These are phyloP conservation scores for California macrophylla DNA, from an alignment of 441 rosid species.

Conservation along the genomic window DNA sequence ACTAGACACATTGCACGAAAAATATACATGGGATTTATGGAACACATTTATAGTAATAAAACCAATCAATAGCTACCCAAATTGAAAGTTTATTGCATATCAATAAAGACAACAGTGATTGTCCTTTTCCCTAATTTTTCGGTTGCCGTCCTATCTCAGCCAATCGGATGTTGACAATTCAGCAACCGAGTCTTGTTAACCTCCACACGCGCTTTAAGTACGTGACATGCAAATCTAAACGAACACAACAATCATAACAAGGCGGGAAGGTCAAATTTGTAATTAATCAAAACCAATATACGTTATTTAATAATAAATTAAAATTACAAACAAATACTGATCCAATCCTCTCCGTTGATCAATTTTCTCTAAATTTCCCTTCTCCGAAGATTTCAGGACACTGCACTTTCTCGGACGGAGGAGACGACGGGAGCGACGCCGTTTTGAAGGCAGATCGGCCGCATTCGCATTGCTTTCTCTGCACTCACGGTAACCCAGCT, in stretches of 20 bases:
- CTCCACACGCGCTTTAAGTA: background rate
- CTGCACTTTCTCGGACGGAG: background rate
- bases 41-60: background rate
- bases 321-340: background rate
- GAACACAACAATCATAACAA: background rate
- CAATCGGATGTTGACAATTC: background rate
- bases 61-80: too few species aligned
- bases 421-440: background rate
- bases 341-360: conserved; percentile 1
- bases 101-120: too few species aligned
- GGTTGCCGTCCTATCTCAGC: background rate
- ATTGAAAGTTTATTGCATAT: too few species aligned
- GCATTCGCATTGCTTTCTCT: background rate
- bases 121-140: background rate
- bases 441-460: background rate
- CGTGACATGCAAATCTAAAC: background rate
- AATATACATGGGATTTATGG: background rate
- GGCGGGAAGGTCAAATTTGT: conserved; percentile 5
- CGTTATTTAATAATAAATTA: background rate
- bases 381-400: background rate
- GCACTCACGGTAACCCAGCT: background rate
- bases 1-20: background rate
- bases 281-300: background rate
- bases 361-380: background rate
- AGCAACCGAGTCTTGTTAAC: background rate